Evolutionary conservation across 1,284 basidiomycete genomes (phyloP).

Genomic region (Coniferiporia weirii): DNA sequence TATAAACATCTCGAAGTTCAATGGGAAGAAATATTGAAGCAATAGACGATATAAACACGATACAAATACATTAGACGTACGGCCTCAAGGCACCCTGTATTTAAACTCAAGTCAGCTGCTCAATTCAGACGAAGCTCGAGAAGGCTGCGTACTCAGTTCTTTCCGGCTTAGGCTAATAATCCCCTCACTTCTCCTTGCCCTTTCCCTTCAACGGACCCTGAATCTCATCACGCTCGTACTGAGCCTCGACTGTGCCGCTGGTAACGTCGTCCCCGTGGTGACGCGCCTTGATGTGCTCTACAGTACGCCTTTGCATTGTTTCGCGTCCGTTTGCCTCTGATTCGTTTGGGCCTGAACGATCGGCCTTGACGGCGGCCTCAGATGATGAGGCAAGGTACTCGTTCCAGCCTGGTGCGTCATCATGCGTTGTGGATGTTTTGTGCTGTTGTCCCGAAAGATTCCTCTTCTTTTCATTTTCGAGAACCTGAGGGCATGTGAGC

Average conservation of each 20-base stretch:
- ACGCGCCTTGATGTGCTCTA: slow-evolving; percentile 34
- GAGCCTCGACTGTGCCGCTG: neutral
- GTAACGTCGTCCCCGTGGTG: slow-evolving; percentile 25
- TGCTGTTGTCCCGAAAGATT: slow-evolving; percentile 47
- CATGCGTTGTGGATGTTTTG: slow-evolving; percentile 46
- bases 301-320: slow-evolving; percentile 36
- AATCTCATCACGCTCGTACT: neutral
- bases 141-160: no score
- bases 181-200: neutral
- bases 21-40: no score
- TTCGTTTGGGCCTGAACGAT: slow-evolving; percentile 25
- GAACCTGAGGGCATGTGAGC: slow-evolving; percentile 29
- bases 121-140: no score
- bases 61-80: no score
- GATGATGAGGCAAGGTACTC: slow-evolving; percentile 61
- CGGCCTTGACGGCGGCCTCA: slow-evolving; percentile 68
- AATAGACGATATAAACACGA: no score
- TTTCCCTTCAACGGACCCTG: neutral
- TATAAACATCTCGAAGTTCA: no score
- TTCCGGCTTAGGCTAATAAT: no score
- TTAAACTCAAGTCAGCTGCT: no score
- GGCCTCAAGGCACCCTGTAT: no score
- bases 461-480: slow-evolving; percentile 53
- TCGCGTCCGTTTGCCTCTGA: slow-evolving; percentile 19
- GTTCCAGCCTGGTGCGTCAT: slow-evolving; percentile 71